phyloP scores from a whole-genome alignment of 2,329 filamentous ascomycete species.

The Capronia coronata region DNA sequence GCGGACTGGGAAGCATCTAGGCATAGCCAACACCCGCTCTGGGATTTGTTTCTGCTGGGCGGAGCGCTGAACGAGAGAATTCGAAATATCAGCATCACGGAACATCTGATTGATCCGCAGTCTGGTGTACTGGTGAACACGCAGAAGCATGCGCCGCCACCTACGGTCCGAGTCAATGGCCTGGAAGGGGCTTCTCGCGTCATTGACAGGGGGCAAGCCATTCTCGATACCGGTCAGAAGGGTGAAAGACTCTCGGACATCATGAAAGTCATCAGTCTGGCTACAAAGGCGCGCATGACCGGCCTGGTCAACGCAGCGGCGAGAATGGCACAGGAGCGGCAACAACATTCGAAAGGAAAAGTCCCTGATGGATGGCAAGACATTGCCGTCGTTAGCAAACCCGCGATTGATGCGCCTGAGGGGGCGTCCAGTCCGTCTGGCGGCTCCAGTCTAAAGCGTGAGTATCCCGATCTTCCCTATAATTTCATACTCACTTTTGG shows the following conservation, averaged over 20 bases:
- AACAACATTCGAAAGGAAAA: constrained; percentile 70
- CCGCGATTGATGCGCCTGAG: constrained; percentile 13
- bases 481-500: constrained; percentile 29
- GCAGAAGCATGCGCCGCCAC: constrained; percentile 33
- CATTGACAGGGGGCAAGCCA: constrained; percentile 59
- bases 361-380: constrained; percentile 70
- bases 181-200: constrained; percentile 59
- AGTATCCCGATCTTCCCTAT: constrained; percentile 13
- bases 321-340: constrained; percentile 62
- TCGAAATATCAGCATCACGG: constrained; percentile 52
- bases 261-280: constrained; percentile 72
- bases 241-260: constrained; percentile 69
- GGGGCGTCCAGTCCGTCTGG: constrained; percentile 29
- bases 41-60: constrained; percentile 65
- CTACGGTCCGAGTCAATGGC: constrained; percentile 47
- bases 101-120: constrained; percentile 54
- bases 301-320: constrained; percentile 72
- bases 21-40: constrained; percentile 62
- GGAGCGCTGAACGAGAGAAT: constrained; percentile 48
- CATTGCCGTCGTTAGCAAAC: constrained; percentile 51
- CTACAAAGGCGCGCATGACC: constrained; percentile 71
- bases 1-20: constrained; percentile 57
- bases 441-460: constrained; percentile 38
- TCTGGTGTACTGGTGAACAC: constrained; percentile 49
- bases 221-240: constrained; percentile 57